Conservation (phyloP, 805 yeast species). For the Ogataea glucozyma region DNA sequence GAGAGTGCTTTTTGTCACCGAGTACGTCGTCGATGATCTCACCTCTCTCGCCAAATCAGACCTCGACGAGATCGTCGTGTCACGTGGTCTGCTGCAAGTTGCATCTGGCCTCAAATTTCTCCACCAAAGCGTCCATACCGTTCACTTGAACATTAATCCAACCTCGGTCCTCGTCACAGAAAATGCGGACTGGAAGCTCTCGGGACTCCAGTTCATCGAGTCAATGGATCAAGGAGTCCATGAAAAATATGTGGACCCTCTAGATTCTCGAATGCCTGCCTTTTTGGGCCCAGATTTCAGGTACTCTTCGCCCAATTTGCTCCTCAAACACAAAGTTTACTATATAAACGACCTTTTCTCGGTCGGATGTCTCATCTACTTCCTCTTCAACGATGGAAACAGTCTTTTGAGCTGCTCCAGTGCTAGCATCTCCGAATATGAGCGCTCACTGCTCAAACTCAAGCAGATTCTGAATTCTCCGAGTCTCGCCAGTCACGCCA, state of each 20-base stretch:
- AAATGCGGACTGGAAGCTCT: conserved; percentile 91
- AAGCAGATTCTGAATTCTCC: conserved; percentile 35
- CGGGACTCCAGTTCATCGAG: conserved; percentile 67
- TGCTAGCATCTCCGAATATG: conserved; percentile 52
- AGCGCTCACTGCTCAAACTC: conserved; percentile 48
- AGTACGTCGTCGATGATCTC: conserved; percentile 53
- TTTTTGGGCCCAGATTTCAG: conserved; percentile 71
- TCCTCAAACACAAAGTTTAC: conserved; percentile 62
- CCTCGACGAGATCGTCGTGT: conserved; percentile 67
- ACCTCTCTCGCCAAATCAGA: conserved; percentile 41
- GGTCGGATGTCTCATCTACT: conserved; percentile 73
- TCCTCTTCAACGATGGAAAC: conserved; percentile 53
- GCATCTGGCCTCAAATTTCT: conserved; percentile 79
- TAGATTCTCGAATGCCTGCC: conserved; percentile 72
- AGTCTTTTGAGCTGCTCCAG: conserved; percentile 42
- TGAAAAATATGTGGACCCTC: conserved; percentile 67
- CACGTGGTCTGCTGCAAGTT: conserved; percentile 79
- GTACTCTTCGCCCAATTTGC: conserved; percentile 82
- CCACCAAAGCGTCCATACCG: conserved; percentile 71
- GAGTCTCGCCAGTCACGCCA: conserved; percentile 46
- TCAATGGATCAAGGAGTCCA: conserved; percentile 43
- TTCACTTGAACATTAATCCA: conserved; percentile 81
- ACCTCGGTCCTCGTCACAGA: conserved; percentile 72
- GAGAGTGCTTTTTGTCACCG: conserved; percentile 81
- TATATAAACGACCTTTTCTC: conserved; percentile 82